phyloP scores from a whole-genome alignment of 352 stramenopile genomes.

The Pythium grandisporangium region DNA sequence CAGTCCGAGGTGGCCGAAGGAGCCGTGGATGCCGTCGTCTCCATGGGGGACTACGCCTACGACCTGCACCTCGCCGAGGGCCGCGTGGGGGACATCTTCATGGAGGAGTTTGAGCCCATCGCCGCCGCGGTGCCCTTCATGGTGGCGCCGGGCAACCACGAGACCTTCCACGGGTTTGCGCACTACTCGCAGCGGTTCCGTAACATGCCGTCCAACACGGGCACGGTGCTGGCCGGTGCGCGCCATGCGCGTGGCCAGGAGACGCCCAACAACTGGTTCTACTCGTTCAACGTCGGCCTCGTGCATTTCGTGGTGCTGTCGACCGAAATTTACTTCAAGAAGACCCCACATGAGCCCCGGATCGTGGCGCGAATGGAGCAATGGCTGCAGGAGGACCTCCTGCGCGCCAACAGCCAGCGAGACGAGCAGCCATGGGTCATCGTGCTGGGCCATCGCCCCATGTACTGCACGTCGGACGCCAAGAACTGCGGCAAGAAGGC shows the following conservation, averaged over 20 bases:
- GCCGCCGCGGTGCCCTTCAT: constrained; percentile 82
- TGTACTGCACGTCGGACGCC: constrained; percentile 84
- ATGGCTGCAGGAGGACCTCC: constrained; percentile 58
- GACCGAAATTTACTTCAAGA: constrained; percentile 87
- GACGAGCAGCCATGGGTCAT: constrained; percentile 68
- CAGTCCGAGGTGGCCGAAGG: constrained; percentile 75
- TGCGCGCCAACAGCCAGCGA: constrained; percentile 53
- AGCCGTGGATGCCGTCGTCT: constrained; percentile 70
- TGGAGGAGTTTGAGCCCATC: constrained; percentile 85
- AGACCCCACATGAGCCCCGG: constrained; percentile 31
- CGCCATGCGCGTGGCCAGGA: too few species aligned
- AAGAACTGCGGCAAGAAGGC: constrained; percentile 62
- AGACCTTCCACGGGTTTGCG: constrained; percentile 74
- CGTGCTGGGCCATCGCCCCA: constrained; percentile 77
- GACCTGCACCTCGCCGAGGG: constrained; percentile 76
- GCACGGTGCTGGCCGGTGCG: constrained; percentile 33
- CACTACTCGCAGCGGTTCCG: constrained; percentile 85
- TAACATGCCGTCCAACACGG: constrained; percentile 72
- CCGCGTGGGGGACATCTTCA: constrained; percentile 84
- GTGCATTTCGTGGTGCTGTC: constrained; percentile 83
- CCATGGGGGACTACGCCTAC: constrained; percentile 87
- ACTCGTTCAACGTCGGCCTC: constrained; percentile 80
- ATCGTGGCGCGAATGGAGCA: constrained; percentile 49
- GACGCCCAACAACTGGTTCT: constrained; percentile 86
- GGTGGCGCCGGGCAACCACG: constrained; percentile 88